Evolutionary conservation across 148 eudicot genomes (phyloP), one percentile per base, ranked within the genome.

Genomic region (Persicaria maculosa): DNA sequence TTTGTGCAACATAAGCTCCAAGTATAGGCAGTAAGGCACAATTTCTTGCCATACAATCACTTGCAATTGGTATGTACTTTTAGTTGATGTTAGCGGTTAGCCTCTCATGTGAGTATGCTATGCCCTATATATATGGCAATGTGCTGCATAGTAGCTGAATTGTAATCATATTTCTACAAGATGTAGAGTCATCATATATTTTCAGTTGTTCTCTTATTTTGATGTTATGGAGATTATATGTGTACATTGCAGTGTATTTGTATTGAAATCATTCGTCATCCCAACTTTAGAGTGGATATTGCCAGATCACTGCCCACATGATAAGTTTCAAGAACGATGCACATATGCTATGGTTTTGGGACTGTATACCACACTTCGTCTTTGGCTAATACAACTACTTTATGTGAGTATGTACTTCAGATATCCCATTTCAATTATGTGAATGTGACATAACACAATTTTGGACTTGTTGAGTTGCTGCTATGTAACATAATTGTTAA

Each of bases 241-340:
- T 65, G 46, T 65, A 40, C 61, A 54, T 82, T 88, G 93, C 98
- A 94, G 97, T 87, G 89, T 90, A 68, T 80, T 80, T 84, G 74
- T 87, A 75, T 78, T 94, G 74, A 87, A 87, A 75, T 84, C 90
- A 58, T 83, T 88, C 72, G 79, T 93, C 81, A 79, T 83, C 79
- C 96, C 96, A 48, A 74, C 82, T 47, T 78, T 94, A 74, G 80
- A 87, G 79, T 88, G 93, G 93, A 87, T 94, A 72, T 88, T 94
- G 81, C 98, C 98, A 31, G 87, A 85, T 81, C 84, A 79, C 53
- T 89, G 92, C 84, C 88, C 84, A 46, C 83, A 78, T 61, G 71
- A 61, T 52, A 50, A 50, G 44, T 77, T 77, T 71, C 79, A 76
- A 83, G 85, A 82, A 76, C 52, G 75, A 53, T 93, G 93, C 77